Evolutionary conservation across 2,329 filamentous ascomycete genomes (phyloP).

Genomic region (Ambrosiella xylebori): DNA sequence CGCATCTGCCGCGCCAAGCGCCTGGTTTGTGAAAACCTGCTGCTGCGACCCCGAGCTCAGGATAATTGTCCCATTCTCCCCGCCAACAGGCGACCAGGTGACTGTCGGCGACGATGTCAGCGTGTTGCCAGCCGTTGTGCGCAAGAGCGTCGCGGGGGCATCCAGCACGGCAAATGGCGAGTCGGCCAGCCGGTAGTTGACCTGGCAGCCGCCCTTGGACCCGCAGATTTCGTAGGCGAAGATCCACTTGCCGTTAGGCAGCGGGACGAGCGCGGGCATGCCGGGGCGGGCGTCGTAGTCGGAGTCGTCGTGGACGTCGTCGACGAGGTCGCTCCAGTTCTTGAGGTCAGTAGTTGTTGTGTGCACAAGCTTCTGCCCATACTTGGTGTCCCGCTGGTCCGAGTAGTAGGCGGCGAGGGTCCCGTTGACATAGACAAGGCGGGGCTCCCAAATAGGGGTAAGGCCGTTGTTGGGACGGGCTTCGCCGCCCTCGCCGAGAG

Average conservation of each 20-base stretch:
- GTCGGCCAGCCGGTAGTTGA: slow-evolving; percentile 28
- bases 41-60: slow-evolving; percentile 22
- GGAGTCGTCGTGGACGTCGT: slow-evolving; percentile 45
- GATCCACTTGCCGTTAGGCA: slow-evolving; percentile 44
- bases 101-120: slow-evolving; percentile 25
- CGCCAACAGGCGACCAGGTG: slow-evolving; percentile 27
- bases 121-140: slow-evolving; percentile 19
- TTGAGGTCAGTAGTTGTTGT: slow-evolving; percentile 41
- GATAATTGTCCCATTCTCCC: slow-evolving; percentile 28
- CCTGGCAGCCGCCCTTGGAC: slow-evolving; percentile 26
- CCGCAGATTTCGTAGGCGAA: slow-evolving; percentile 47
- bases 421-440: slow-evolving; percentile 40
- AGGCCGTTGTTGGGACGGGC: slow-evolving; percentile 45
- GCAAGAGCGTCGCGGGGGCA: slow-evolving; percentile 18
- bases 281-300: slow-evolving; percentile 39
- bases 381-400: slow-evolving; percentile 46
- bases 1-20: slow-evolving; percentile 21
- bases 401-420: slow-evolving; percentile 52
- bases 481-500: slow-evolving; percentile 46
- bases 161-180: slow-evolving; percentile 22
- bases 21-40: slow-evolving; percentile 27
- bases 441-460: slow-evolving; percentile 59
- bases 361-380: slow-evolving; percentile 54
- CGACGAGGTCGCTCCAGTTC: slow-evolving; percentile 41
- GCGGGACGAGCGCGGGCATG: slow-evolving; percentile 44